Conservation (phyloP, 345 rosid genomes). For the Gossypium longicalyx region DNA sequence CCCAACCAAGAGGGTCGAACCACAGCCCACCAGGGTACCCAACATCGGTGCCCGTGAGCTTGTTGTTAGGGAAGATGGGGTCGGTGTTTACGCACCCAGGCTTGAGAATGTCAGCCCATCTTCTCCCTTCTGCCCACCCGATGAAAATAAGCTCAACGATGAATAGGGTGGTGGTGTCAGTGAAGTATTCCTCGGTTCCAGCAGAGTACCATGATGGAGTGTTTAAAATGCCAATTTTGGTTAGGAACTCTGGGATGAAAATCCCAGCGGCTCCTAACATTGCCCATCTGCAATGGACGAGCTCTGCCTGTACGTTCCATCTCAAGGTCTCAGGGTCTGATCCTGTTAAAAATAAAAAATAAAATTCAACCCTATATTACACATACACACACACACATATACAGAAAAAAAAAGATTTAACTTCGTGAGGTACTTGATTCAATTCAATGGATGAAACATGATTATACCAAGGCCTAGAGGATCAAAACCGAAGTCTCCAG, state of each 20-base stretch:
- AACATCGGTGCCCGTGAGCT: slow-evolving; percentile 90
- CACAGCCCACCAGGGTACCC: slow-evolving; percentile 97
- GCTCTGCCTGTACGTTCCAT: slow-evolving; percentile 86
- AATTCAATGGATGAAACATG: slow-evolving; percentile 10
- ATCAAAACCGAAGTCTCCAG: slow-evolving; percentile 92
- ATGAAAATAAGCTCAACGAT: slow-evolving; percentile 74
- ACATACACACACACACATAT: too few relatives aligned
- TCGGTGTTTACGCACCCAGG: slow-evolving; percentile 96
- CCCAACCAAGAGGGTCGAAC: slow-evolving; percentile 99
- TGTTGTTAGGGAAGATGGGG: slow-evolving; percentile 95
- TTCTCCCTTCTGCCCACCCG: slow-evolving; percentile 97
- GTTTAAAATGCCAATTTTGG: slow-evolving; percentile 80
- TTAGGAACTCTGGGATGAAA: slow-evolving; percentile 86
- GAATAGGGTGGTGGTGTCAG: slow-evolving; percentile 85
- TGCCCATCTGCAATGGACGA: slow-evolving; percentile 98
- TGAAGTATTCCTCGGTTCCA: slow-evolving; percentile 80
- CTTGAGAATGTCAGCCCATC: slow-evolving; percentile 96
- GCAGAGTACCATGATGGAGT: slow-evolving; percentile 96
- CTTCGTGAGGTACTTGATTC: neutral
- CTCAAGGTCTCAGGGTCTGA: slow-evolving; percentile 88
- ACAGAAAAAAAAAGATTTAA: neutral
- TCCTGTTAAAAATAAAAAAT: slow-evolving; percentile 32
- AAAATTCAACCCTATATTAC: too few relatives aligned
- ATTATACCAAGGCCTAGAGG: slow-evolving; percentile 81
- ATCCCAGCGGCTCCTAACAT: slow-evolving; percentile 96